These are phyloP conservation scores for Pterocarpus santalinus DNA, from an alignment of 306 rosid genomes.

Conservation along the genomic window DNA sequence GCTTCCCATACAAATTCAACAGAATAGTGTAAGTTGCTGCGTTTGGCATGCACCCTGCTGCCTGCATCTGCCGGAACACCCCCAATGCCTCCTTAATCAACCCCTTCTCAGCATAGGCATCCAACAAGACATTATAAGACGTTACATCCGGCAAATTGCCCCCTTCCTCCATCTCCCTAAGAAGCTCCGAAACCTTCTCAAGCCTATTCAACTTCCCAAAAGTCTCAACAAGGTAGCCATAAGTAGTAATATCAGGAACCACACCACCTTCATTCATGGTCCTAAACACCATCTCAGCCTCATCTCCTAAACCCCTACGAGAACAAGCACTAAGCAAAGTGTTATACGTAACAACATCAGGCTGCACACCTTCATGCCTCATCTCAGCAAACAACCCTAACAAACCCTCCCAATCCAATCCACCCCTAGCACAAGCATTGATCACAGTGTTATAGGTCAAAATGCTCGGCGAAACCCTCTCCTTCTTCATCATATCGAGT, in stretches of 20 bases:
- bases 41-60: slow-evolving; percentile 83
- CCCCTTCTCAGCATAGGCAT: slow-evolving; percentile 77
- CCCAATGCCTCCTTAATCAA: slow-evolving; percentile 77
- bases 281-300: slow-evolving; percentile 93
- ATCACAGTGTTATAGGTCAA: slow-evolving; percentile 91
- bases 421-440: slow-evolving; percentile 94
- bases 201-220: slow-evolving; percentile 80
- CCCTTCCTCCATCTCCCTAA: slow-evolving; percentile 85
- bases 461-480: slow-evolving; percentile 77
- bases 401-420: slow-evolving; percentile 94
- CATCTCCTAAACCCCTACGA: slow-evolving; percentile 80
- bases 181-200: slow-evolving; percentile 81
- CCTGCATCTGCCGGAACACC: slow-evolving; percentile 97
- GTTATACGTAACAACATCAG: slow-evolving; percentile 87
- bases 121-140: slow-evolving; percentile 86
- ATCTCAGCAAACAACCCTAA: slow-evolving; percentile 94
- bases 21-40: slow-evolving; percentile 81
- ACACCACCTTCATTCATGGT: slow-evolving; percentile 95
- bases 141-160: slow-evolving; percentile 88
- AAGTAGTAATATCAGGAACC: slow-evolving; percentile 84
- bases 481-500: slow-evolving; percentile 79
- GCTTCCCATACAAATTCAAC: slow-evolving; percentile 83
- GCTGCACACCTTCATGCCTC: slow-evolving; percentile 96
- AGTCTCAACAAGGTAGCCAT: slow-evolving; percentile 79
- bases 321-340: slow-evolving; percentile 95